These are phyloP conservation scores for Aspergillus sp. DNA, from an alignment of 2,329 filamentous ascomycete species.

Conservation along the genomic window DNA sequence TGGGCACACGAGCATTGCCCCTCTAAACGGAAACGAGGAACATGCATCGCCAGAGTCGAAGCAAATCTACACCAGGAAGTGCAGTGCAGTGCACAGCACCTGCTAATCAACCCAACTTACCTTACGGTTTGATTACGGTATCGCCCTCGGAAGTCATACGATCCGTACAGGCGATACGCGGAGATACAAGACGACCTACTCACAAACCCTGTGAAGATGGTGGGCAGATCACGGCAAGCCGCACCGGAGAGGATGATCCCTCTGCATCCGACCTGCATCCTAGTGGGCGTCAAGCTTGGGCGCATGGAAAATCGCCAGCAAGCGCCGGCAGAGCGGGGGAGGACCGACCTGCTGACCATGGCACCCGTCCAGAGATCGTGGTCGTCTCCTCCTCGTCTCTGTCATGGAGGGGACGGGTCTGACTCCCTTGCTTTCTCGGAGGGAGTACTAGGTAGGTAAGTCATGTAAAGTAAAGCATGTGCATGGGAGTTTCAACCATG, in stretches of 20 bases:
- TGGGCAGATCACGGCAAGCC: conserved; percentile 18
- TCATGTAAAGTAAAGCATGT: not conserved
- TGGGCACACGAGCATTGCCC: conserved; percentile 13
- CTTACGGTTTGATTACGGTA: not conserved
- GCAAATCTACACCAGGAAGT: too few species aligned
- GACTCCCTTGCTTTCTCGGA: not conserved
- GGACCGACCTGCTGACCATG: conserved; percentile 5
- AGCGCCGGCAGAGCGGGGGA: not conserved
- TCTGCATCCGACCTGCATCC: conserved; percentile 15
- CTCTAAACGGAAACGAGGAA: conserved; percentile 2
- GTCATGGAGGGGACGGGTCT: not conserved
- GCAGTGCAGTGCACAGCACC: not conserved
- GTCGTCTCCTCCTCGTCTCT: not conserved
- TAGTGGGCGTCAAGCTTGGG: not conserved
- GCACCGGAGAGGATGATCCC: conserved; percentile 15
- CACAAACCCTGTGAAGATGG: not conserved
- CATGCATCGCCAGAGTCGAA: not conserved
- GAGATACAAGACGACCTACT: too few species aligned
- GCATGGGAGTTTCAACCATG: conserved; percentile 2
- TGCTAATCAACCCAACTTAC: not conserved
- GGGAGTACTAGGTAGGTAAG: not conserved
- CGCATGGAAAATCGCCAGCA: not conserved
- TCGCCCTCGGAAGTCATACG: not conserved
- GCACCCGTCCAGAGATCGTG: conserved; percentile 3
- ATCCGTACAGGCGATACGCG: too few species aligned